These are phyloP conservation scores for Eragrostis tef DNA, from an alignment of 202 grass and related monocot genomes.

Conservation along the genomic window DNA sequence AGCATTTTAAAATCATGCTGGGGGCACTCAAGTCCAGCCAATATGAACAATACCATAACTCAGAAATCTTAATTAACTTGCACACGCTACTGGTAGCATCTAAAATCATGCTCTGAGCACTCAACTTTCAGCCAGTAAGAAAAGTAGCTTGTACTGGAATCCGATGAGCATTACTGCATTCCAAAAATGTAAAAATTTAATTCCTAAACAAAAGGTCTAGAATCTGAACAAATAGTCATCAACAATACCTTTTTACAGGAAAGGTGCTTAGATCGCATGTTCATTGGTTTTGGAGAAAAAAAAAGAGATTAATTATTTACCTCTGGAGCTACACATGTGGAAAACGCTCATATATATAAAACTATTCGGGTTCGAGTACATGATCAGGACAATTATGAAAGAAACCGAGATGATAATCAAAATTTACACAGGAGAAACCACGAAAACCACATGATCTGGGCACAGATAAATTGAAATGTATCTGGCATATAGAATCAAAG, in stretches of 20 bases:
- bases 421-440: background rate
- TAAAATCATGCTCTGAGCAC: background rate
- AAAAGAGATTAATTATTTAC: background rate
- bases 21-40: background rate
- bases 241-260: background rate
- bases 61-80: background rate
- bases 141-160: background rate
- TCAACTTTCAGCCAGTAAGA: conserved; percentile 9
- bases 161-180: background rate
- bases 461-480: background rate
- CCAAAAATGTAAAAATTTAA: background rate
- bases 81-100: background rate
- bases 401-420: background rate
- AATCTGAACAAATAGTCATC: background rate
- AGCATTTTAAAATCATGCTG: background rate
- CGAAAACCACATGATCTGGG: background rate
- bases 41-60: background rate
- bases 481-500: background rate
- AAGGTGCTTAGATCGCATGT: background rate
- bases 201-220: background rate
- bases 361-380: background rate
- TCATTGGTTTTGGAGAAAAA: background rate
- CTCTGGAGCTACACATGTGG: background rate
- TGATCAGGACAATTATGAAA: conserved; percentile 4
- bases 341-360: background rate